Base-by-base conservation (phyloP, 2,329 filamentous ascomycete species). In the Esteya vermicola region DNA sequence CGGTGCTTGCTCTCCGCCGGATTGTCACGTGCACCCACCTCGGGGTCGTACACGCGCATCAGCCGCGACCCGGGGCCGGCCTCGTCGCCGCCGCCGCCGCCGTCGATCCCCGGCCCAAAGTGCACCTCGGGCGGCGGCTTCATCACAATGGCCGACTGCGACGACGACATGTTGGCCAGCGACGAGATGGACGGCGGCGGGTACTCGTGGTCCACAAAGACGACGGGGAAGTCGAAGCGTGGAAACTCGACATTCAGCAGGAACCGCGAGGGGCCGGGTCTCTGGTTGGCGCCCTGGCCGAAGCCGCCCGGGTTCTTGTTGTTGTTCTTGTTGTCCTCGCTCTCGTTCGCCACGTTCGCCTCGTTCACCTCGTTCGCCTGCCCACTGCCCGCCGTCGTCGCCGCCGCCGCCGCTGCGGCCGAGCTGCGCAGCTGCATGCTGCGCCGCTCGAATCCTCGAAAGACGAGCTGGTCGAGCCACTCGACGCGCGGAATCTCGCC, bases 401-500 rank as follows among this genome's bases (percentile, higher is more conserved):
- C 13, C 6, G 13, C n/a, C 7, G 48, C 44, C 23, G 39, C 48
- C 39, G 58, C 51, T 67, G 63, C 21, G 63, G 63, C 47, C 72
- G 70, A 50, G 70, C 73, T 27, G 81, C 76, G n/a, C 10, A 75
- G 73, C 51, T 78, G 69, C 3, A 76, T 55, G 19, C 79, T 75
- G 43, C 77, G 70, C 60, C 83, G 91, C 61, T 94, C 89, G 44
- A 93, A 79, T 38, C 81, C 81, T 31, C 89, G 78, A 56, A 93
- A 98, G 3, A 95, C 88, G 50, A 96, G 71, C 52, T 91, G 84
- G 57, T 98, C 91, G 33, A 98, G 72, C 93, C 91, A 98, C 51
- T 93, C 85, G 36, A 94, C 82, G 14, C 86, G 76, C 1, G 85
- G 78, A 21, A 98, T 89, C 56, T 98, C 91, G 16, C 86, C 88